Conservation (phyloP, 1,284 basidiomycete genomes). For the Papiliotrema terrestris region DNA sequence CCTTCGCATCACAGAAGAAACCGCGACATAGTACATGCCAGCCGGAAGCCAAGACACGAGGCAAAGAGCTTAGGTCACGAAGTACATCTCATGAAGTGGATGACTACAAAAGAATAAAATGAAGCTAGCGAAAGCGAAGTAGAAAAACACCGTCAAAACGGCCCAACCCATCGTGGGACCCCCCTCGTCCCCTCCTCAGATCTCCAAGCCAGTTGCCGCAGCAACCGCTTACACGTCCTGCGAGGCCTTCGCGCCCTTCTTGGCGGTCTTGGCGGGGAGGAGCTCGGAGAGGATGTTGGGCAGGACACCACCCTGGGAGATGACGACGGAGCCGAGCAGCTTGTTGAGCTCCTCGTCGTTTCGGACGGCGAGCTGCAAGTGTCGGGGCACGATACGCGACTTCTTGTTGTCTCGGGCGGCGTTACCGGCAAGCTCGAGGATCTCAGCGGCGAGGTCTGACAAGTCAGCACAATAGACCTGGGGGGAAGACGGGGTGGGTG, state of each 20-base stretch:
- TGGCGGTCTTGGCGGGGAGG: constrained; percentile 60
- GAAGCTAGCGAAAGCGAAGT: constrained; percentile 36
- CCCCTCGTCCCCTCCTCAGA: no score
- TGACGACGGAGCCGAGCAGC: constrained; percentile 70
- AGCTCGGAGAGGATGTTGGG: constrained; percentile 67
- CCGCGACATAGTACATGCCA: no score
- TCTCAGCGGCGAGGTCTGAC: constrained; percentile 71
- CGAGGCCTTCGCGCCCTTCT: constrained; percentile 42
- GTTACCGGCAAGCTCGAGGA: constrained; percentile 83
- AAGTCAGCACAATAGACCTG: constrained; percentile 10
- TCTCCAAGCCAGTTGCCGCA: not conserved
- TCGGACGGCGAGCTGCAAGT: constrained; percentile 83
- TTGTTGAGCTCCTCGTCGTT: constrained; percentile 69
- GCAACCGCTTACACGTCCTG: constrained; percentile 37
- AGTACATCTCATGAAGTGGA: constrained; percentile 8
- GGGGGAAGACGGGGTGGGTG: not conserved
- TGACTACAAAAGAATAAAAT: constrained; percentile 20
- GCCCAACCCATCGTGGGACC: not conserved
- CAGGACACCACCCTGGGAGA: constrained; percentile 87
- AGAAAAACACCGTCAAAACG: not conserved
- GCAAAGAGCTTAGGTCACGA: not conserved
- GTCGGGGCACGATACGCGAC: constrained; percentile 87
- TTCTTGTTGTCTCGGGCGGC: constrained; percentile 60
- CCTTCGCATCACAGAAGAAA: no score
- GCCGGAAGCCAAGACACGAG: no score